Conservation (phyloP, 129 eudicot species). For the Flaveria brownii region DNA sequence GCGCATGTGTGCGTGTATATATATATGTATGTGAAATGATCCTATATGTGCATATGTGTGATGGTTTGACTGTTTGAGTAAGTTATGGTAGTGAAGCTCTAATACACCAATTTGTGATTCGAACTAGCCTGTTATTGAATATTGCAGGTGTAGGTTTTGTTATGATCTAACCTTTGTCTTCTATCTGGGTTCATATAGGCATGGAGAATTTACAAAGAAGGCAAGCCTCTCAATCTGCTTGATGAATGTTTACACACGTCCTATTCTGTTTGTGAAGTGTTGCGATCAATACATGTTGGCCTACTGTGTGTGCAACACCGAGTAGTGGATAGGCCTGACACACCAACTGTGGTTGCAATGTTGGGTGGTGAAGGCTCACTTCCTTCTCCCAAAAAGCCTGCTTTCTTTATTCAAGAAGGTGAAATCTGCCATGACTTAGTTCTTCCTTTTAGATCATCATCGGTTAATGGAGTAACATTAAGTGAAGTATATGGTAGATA, state of each 20-base stretch:
- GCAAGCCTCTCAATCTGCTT: conserved; percentile 34
- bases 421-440: neutral
- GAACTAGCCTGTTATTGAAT: neutral
- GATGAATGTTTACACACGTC: conserved; percentile 11
- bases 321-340: conserved; percentile 46
- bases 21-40: neutral
- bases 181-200: conserved; percentile 24
- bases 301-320: conserved; percentile 50
- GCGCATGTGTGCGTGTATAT: no score
- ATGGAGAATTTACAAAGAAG: conserved; percentile 45
- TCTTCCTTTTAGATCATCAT: neutral
- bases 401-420: conserved; percentile 1
- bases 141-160: neutral
- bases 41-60: neutral
- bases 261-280: conserved; percentile 18
- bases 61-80: neutral
- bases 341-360: conserved; percentile 41
- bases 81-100: conserved; percentile 1
- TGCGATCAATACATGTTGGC: conserved; percentile 39
- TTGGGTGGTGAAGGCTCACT: conserved; percentile 36
- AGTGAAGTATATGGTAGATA: conserved; percentile 9
- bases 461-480: conserved; percentile 5
- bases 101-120: neutral
- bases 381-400: conserved; percentile 42
- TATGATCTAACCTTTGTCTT: neutral